These are phyloP conservation scores for Pouteria campechiana DNA, from an alignment of 179 eudicot species.

Conservation along the genomic window DNA sequence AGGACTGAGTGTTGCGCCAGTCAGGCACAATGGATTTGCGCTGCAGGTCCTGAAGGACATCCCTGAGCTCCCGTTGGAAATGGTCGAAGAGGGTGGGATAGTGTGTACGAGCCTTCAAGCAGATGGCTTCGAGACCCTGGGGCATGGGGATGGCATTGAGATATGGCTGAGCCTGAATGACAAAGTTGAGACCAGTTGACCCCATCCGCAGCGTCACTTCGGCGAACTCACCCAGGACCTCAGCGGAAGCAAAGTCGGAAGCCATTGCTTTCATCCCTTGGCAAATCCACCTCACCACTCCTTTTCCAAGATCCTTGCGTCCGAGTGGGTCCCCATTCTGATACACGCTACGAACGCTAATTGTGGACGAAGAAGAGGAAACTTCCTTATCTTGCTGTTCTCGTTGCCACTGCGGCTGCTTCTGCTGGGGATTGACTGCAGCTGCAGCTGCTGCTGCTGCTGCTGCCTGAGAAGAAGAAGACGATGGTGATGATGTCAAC, in stretches of 20 bases:
- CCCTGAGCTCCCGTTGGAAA: conserved; percentile 76
- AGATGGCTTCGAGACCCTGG: conserved; percentile 51
- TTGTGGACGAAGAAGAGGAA: no score
- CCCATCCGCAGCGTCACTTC: conserved; percentile 63
- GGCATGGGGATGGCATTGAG: conserved; percentile 80
- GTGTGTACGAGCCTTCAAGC: conserved; percentile 78
- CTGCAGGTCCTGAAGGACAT: conserved; percentile 51
- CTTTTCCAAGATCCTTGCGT: conserved; percentile 56
- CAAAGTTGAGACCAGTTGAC: conserved; percentile 59
- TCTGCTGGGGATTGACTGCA: not conserved
- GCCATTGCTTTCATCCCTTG: conserved; percentile 88
- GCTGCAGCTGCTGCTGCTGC: not conserved
- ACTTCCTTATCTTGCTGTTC: not conserved
- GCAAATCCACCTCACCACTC: conserved; percentile 55
- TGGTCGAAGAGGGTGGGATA: conserved; percentile 79
- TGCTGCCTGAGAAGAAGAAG: no score
- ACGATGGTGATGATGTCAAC: no score
- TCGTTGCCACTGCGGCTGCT: not conserved
- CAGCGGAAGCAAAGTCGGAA: conserved; percentile 42
- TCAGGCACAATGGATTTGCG: conserved; percentile 16
- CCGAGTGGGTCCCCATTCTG: conserved; percentile 79
- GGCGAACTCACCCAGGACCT: conserved; percentile 54
- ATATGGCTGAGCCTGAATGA: conserved; percentile 78
- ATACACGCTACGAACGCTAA: conserved; percentile 15
- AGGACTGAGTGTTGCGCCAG: conserved; percentile 56